phyloP scores from a whole-genome alignment of 371 early-diverging fungal species.

The Lichtheimia ornata region DNA sequence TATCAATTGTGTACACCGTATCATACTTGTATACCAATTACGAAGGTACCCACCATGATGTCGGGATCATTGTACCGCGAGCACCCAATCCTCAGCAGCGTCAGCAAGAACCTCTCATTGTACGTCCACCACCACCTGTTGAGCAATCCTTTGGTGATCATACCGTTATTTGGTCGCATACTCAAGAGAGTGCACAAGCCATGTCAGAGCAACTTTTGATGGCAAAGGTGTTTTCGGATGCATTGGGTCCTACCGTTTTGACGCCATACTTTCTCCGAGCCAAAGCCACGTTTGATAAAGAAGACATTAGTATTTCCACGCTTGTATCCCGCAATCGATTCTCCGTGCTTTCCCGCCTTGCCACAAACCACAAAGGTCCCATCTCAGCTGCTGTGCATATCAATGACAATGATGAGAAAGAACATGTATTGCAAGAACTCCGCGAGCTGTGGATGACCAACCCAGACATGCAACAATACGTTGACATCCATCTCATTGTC shows the following conservation, averaged over 20 bases:
- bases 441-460: conserved; percentile 53
- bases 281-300: conserved; percentile 43
- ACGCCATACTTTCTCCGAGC: conserved; percentile 65
- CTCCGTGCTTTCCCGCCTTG: conserved; percentile 52
- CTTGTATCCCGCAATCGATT: conserved; percentile 64
- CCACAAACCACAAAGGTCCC: conserved; percentile 64
- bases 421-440: conserved; percentile 49
- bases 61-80: conserved; percentile 16
- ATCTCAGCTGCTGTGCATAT: conserved; percentile 70
- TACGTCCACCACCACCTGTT: too few species aligned
- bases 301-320: conserved; percentile 67
- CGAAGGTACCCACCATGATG: conserved; percentile 5
- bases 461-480: conserved; percentile 56
- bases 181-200: conserved; percentile 18
- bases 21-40: conserved; percentile 18
- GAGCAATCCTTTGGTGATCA: conserved; percentile 13
- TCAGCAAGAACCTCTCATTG: conserved; percentile 3
- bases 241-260: conserved; percentile 65
- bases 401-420: conserved; percentile 55
- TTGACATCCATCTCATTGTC: conserved; percentile 65
- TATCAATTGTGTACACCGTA: conserved; percentile 24
- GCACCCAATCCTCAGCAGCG: conserved; percentile 10
- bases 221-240: conserved; percentile 63
- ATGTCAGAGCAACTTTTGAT: conserved; percentile 55
- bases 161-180: conserved; percentile 20